Conservation (phyloP, 2,329 filamentous ascomycete species). For the Calycina marina region DNA sequence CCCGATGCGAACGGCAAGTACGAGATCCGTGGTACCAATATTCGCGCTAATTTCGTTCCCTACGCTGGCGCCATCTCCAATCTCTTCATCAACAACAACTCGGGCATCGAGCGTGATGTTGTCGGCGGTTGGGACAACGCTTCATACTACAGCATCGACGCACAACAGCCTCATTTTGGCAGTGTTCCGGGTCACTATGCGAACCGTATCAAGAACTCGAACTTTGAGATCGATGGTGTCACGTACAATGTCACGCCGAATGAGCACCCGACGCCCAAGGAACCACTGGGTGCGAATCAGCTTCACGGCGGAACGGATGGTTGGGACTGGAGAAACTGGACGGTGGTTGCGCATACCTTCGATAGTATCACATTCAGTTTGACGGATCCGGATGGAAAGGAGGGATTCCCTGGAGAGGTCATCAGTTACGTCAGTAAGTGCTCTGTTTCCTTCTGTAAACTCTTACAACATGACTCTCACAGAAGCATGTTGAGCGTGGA, state of each 20-base stretch:
- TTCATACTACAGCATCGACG: conserved; percentile 49
- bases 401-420: conserved; percentile 69
- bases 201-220: conserved; percentile 68
- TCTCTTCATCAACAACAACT: conserved; percentile 53
- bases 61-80: conserved; percentile 64
- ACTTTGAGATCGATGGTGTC: conserved; percentile 50
- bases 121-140: conserved; percentile 67
- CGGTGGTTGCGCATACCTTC: conserved; percentile 49
- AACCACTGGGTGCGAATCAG: conserved; percentile 43
- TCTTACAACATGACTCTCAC: not conserved
- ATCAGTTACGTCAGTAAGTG: conserved; percentile 44
- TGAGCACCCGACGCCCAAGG: conserved; percentile 38
- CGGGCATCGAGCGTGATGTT: conserved; percentile 54
- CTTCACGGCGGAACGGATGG: conserved; percentile 57
- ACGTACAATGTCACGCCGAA: conserved; percentile 46
- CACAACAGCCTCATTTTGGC: conserved; percentile 55
- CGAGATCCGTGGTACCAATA: conserved; percentile 51
- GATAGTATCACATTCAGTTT: conserved; percentile 63
- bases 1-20: conserved; percentile 54
- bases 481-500: no score
- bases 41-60: conserved; percentile 54
- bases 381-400: conserved; percentile 55
- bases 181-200: conserved; percentile 64
- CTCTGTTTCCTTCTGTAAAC: no score
- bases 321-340: conserved; percentile 70